Conservation (phyloP, 495 filamentous ascomycete species). For the Aspergillus leporis region DNA sequence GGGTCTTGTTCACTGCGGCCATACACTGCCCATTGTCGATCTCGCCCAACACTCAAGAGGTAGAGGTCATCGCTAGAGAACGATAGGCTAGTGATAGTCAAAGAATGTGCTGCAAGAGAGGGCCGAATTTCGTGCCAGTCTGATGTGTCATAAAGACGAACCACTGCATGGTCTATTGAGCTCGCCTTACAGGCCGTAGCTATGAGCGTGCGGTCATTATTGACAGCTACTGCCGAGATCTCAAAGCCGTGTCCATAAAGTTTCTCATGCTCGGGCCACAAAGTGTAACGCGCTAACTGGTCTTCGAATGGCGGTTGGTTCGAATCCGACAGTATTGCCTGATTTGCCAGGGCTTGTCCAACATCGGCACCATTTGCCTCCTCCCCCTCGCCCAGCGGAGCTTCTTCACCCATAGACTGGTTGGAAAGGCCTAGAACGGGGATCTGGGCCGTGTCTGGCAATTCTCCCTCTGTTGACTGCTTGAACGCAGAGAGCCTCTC, state of each 20-base stretch:
- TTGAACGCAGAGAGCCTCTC: conserved; percentile 63
- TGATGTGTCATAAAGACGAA: conserved; percentile 83
- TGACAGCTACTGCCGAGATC: conserved; percentile 85
- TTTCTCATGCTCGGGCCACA: conserved; percentile 97
- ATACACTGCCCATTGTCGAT: conserved; percentile 88
- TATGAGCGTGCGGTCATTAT: conserved; percentile 69
- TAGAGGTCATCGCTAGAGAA: conserved; percentile 75
- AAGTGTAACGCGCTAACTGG: conserved; percentile 80
- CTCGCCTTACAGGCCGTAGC: conserved; percentile 94
- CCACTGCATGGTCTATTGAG: conserved; percentile 90
- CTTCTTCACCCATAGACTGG: conserved; percentile 71
- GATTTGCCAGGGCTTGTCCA: conserved; percentile 23
- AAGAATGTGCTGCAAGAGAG: conserved; percentile 72
- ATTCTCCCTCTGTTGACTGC: conserved; percentile 39
- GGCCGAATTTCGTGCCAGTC: conserved; percentile 88
- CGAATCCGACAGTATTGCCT: conserved; percentile 38
- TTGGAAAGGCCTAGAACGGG: conserved; percentile 96
- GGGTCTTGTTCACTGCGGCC: conserved; percentile 41
- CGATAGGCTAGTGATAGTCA: conserved; percentile 77
- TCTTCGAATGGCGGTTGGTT: conserved; percentile 84
- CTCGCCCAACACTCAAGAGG: conserved; percentile 85
- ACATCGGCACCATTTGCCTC: conserved; percentile 37
- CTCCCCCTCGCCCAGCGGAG: conserved; percentile 46
- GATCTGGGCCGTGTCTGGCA: conserved; percentile 88
- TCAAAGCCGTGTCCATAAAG: conserved; percentile 99